A percentile compares a stretch with the other conserved stretches of the same genome.
Evolutionary conservation across 2,329 filamentous ascomycete species (phyloP).

Genomic region (Corynespora cassiicola): DNA sequence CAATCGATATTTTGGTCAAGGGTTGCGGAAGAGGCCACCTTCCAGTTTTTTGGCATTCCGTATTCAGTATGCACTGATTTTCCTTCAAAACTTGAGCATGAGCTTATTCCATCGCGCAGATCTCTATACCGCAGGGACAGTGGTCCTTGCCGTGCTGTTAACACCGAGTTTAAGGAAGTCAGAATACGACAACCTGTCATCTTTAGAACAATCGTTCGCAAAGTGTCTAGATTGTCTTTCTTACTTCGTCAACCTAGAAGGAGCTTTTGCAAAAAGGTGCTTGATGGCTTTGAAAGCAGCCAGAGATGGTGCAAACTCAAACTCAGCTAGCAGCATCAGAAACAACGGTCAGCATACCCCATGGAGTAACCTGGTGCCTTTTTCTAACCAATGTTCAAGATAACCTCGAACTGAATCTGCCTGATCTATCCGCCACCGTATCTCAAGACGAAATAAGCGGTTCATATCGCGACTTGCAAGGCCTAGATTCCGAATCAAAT

Average conservation of each 20-base stretch:
- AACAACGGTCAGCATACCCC: too few species aligned
- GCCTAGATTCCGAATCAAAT: too few species aligned
- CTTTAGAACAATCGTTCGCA: slow-evolving; percentile 3
- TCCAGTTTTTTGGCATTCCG: slow-evolving; percentile 8
- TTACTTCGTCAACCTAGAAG: background rate
- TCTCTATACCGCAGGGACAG: slow-evolving; percentile 8
- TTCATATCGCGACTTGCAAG: too few species aligned
- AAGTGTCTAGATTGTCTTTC: slow-evolving; percentile 3
- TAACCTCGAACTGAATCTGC: too few species aligned
- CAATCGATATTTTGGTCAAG: slow-evolving; percentile 3
- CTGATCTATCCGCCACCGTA: too few species aligned
- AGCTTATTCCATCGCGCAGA: slow-evolving; percentile 1
- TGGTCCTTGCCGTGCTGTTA: slow-evolving; percentile 6
- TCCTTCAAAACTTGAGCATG: background rate
- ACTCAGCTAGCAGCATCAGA: too few species aligned
- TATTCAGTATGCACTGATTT: slow-evolving; percentile 2
- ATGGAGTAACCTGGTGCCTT: too few species aligned
- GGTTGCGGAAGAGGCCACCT: background rate
- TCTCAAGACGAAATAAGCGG: too few species aligned
- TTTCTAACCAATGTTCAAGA: too few species aligned
- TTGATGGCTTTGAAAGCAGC: slow-evolving; percentile 5
- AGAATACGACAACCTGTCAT: background rate
- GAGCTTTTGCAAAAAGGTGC: slow-evolving; percentile 8
- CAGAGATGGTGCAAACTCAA: too few species aligned
- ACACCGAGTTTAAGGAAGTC: slow-evolving; percentile 4